Percentiles rank a stretch among this genome's conserved stretches.
These are phyloP conservation scores for Martensiomyces pterosporus DNA, from an alignment of 192 early-diverging fungal species.

Conservation along the genomic window DNA sequence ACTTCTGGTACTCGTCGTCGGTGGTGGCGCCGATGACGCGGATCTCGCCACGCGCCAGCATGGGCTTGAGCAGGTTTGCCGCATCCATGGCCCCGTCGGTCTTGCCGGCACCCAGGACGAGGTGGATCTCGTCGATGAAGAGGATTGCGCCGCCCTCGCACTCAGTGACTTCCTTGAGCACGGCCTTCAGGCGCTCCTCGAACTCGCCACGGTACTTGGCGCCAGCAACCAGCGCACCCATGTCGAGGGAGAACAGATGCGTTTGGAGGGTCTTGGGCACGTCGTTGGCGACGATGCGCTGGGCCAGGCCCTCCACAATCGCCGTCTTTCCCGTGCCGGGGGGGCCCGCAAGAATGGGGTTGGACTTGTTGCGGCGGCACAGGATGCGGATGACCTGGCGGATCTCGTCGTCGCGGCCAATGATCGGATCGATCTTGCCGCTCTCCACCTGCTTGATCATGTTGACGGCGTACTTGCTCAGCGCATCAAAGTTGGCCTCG, in stretches of 20 bases:
- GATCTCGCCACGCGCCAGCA: conserved; percentile 96
- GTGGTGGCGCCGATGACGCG: conserved; percentile 97
- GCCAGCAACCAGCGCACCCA: conserved; percentile 91
- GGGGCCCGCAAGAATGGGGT: conserved; percentile 83
- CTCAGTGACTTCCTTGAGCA: conserved; percentile 93
- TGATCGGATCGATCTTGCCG: conserved; percentile 95
- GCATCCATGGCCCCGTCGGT: conserved; percentile 91
- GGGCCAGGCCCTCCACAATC: conserved; percentile 90
- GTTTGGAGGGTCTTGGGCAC: conserved; percentile 83
- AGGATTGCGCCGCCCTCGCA: conserved; percentile 85
- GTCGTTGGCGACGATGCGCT: conserved; percentile 88
- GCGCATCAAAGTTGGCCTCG: conserved; percentile 86
- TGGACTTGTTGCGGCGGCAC: conserved; percentile 84
- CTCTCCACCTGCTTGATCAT: conserved; percentile 73
- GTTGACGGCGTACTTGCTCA: conserved; percentile 93
- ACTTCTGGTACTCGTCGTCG: conserved; percentile 88
- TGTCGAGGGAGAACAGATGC: conserved; percentile 87
- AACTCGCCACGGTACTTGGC: conserved; percentile 98
- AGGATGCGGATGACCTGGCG: conserved; percentile 92
- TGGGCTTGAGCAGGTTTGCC: conserved; percentile 95
- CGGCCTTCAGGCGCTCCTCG: conserved; percentile 94
- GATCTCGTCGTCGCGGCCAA: conserved; percentile 96
- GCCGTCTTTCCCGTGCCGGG: conserved; percentile 76
- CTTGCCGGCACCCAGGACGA: conserved; percentile 91
- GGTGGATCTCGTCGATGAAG: conserved; percentile 98